Base-by-base conservation (phyloP, 352 stramenopile species). In the Phytophthora pinifolia region DNA sequence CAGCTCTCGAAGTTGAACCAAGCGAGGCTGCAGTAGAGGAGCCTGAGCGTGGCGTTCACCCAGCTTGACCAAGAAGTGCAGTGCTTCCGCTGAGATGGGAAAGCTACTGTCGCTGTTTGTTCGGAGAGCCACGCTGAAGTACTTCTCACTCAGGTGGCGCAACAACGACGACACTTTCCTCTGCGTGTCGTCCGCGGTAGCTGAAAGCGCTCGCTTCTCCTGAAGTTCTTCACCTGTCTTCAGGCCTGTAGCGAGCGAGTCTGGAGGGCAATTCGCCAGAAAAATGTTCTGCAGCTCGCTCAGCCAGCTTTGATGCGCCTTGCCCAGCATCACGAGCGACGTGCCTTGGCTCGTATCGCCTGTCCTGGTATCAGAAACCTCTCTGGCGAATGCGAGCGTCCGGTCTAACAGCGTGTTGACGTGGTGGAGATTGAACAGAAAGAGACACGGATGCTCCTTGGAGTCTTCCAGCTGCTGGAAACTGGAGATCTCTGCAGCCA, bases 221-320 rank as follows among this genome's bases (percentile, higher is more conserved):
- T 27, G 2, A 39, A 36, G 9, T 12, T 18, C 14, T 14, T 13
- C n/a, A 18, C 8, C n/a, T 7, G 32, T 10, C 42, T 46, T 65
- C 13, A 15, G 4, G 22, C 9, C 15, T 55, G 35, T 22, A 53
- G n/a, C 3, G 20, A 39, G 37, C 6, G 10, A 14, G 25, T 55
- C 31, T 4, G 44, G 32, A 0, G 44, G 57, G 9, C 46, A 74
- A 30, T 76, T 67, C 4, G 54, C 49, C 9, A 86, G 64, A 14
- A 81, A 84, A 13, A 84, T 27, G 18, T 70, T 72, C 15, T 76
- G 65, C 14, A 79, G 32, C 17, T 83, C 73, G 25, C 74, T 85
- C 15, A 83, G 32, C 79, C 79, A 89, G 27, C 66, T 72, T 27
- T 89, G 79, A 50, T 89, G 79, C 0, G 81, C 63, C 37, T 80